Evolutionary conservation across 1,284 basidiomycete genomes (phyloP).

Genomic region (Cryptococcus maquisensis): DNA sequence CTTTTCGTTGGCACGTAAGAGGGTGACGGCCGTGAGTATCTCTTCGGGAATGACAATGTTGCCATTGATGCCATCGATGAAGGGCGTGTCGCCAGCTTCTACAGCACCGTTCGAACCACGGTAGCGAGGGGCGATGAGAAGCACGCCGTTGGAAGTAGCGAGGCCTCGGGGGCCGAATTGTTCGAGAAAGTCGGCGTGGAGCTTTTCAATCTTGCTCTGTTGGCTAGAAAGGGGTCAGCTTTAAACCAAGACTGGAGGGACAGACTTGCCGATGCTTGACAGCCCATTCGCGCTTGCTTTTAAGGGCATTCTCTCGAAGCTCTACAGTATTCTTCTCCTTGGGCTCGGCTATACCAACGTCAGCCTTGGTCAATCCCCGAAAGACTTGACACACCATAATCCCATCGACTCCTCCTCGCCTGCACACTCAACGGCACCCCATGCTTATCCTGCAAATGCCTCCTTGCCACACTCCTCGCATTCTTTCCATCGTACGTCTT

Average conservation of each 20-base stretch:
- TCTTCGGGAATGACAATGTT: slow-evolving; percentile 17
- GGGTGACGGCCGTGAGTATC: slow-evolving; percentile 7
- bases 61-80: slow-evolving; percentile 9
- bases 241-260: not conserved
- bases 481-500: slow-evolving; percentile 55
- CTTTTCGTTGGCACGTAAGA: slow-evolving; percentile 1
- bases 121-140: slow-evolving; percentile 20
- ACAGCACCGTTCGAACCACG: not conserved
- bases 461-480: slow-evolving; percentile 55
- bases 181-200: slow-evolving; percentile 19
- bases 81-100: not conserved
- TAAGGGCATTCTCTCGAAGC: slow-evolving; percentile 51
- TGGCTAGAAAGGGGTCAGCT: slow-evolving; percentile 3
- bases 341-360: slow-evolving; percentile 38
- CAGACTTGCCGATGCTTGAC: slow-evolving; percentile 49
- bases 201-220: slow-evolving; percentile 16
- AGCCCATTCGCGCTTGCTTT: slow-evolving; percentile 55
- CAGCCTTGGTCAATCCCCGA: not conserved
- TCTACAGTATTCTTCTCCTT: slow-evolving; percentile 53
- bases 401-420: slow-evolving; percentile 55
- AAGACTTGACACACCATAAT: slow-evolving; percentile 45
- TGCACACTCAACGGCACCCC: slow-evolving; percentile 53
- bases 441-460: slow-evolving; percentile 57
- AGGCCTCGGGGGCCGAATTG: slow-evolving; percentile 26
- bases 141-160: slow-evolving; percentile 11